A percentile compares a stretch with the other conserved stretches of the same genome.
phyloP scores from a whole-genome alignment of 2,329 filamentous ascomycete genomes.

The Fusarium armeniacum region DNA sequence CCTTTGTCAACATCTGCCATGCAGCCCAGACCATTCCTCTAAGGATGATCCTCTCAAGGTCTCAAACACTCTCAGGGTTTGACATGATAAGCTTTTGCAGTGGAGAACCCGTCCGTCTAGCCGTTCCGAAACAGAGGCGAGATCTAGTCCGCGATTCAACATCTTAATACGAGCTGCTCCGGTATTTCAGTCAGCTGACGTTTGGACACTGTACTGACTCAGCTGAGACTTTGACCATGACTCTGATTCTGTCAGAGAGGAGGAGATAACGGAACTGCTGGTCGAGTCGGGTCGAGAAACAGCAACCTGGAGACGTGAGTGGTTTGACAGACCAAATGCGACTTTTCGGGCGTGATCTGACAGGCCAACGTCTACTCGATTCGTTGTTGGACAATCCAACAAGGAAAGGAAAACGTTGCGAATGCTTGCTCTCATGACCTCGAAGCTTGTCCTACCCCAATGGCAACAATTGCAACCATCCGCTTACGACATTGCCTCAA shows the following conservation, averaged over 20 bases:
- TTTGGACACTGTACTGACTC: conserved; percentile 9
- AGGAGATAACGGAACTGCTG: neutral
- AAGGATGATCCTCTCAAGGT: conserved; percentile 7
- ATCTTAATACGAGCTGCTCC: conserved; percentile 20
- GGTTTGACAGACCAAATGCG: neutral
- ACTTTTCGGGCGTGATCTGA: neutral
- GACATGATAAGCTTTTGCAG: conserved; percentile 43
- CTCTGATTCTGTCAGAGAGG: neutral
- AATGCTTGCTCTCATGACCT: conserved; percentile 15
- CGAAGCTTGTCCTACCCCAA: conserved; percentile 5
- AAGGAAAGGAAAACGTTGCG: conserved; percentile 1
- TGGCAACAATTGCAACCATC: conserved; percentile 13
- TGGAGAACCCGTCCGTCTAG: conserved; percentile 32
- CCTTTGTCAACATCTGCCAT: neutral
- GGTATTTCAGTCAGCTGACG: conserved; percentile 26
- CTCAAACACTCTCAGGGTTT: conserved; percentile 11
- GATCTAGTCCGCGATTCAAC: conserved; percentile 12
- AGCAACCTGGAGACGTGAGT: neutral
- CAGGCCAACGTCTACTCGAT: neutral
- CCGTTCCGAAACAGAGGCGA: conserved; percentile 36
- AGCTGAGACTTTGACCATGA: conserved; percentile 5
- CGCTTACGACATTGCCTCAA: conserved; percentile 5
- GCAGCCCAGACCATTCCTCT: conserved; percentile 4
- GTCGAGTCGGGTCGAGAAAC: neutral
- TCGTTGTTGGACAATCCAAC: neutral